Percentiles rank a stretch among this genome's conserved stretches.
phyloP scores from a whole-genome alignment of 129 eudicot species.

The Deinandra increscens region DNA sequence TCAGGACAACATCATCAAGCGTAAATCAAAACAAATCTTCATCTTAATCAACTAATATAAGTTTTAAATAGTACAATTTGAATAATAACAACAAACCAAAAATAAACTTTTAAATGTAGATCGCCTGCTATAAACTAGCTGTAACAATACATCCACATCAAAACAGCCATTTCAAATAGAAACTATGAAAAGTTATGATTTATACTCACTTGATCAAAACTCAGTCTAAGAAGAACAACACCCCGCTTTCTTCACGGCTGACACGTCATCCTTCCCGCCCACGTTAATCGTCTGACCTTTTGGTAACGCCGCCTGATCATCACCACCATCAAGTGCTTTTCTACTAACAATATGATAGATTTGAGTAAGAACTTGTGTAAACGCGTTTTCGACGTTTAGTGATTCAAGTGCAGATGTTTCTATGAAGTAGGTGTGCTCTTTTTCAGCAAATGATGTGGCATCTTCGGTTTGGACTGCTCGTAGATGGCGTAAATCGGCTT shows the following conservation, averaged over 20 bases:
- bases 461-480: neutral
- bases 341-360: conserved; percentile 3
- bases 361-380: conserved; percentile 1
- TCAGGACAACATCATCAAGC: neutral
- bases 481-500: conserved; percentile 1
- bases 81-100: neutral
- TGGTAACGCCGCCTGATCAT: neutral
- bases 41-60: neutral
- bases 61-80: neutral
- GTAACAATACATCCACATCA: neutral
- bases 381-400: neutral
- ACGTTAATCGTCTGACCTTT: neutral
- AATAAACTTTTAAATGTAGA: neutral
- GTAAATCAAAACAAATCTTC: neutral
- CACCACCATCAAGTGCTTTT: neutral
- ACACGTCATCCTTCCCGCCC: neutral
- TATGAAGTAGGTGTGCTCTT: neutral
- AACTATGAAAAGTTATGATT: neutral
- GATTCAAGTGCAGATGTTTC: conserved; percentile 5
- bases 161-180: neutral
- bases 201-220: neutral
- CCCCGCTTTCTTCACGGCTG: neutral
- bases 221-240: neutral
- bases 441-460: neutral
- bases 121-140: neutral